Evolutionary conservation across 1,284 basidiomycete species (phyloP), one percentile per base, ranked within the genome.

Genomic region (Rhodotorula mucilaginosa): DNA sequence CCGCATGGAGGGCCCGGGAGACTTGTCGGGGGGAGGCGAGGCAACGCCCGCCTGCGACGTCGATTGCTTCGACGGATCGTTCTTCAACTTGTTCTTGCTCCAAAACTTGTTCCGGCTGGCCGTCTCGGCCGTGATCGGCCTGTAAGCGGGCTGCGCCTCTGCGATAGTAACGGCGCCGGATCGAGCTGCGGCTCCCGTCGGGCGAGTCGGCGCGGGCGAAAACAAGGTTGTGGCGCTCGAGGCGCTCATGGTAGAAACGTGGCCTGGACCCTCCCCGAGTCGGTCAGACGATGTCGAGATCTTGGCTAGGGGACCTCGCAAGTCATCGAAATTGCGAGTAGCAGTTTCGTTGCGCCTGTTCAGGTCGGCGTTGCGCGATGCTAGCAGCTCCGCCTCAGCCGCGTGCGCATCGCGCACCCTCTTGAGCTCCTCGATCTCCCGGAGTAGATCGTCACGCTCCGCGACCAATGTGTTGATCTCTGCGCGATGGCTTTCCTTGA

Each of bases 331-430:
- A 67, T 91, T 88, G 54, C 89, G 88, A 7, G 87, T 82, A 74
- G 94, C 90, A 68, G 92, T 89, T 2, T 88, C 85, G 76, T 91
- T 90, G 64, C 96, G 86, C 79, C 93, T 90, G 8, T 90, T 90
- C 18, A 98, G 85, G 80, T 95, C 91, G 78, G 96, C 93, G 82
- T 98, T 97, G 69, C 93, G 88, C 21, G 89, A 89, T 79, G 93
- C 93, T 63, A 99, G 86, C 29, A 89, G 88, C 0, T 92, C 90
- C 1, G 93, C 91, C 83, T 98, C 95, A 78, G 97, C 94, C 26
- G 95, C 82, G 82, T 91, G 91, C 54, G 90, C 86, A 77, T 97
- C 92, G 46, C 92, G 87, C 5, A 91, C 88, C 46, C 92, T 90
- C 78, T 89, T 89, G 64, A 99, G 88, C 78, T 97, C 94, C 15